Evolutionary conservation across 2,329 filamentous ascomycete species (phyloP), one percentile per base, ranked within the genome.

Genomic region (Sporothrix sp.): DNA sequence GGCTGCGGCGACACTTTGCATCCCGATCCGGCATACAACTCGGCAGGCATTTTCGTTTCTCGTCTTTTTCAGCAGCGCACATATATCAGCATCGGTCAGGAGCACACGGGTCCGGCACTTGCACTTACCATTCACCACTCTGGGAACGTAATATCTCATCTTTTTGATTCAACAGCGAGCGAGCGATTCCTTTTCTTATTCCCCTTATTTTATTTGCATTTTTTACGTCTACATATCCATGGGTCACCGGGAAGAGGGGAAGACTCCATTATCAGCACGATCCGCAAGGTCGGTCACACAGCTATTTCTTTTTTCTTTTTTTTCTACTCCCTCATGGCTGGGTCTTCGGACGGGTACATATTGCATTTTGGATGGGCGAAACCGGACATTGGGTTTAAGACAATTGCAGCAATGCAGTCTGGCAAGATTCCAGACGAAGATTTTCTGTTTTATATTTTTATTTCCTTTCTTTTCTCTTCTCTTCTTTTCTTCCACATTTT

Each of bases 341-440:
- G 74, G 68, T 70, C 68, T 68, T 61, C 69, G 68, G 68, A 68
- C 67, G 68, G 70, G 67, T 64, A 68, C 71, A 67, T 69, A 70
- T 67, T 72, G 72, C 73, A 74, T 76, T 73, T 72, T 68, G 70
- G 66, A 63, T 65, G 66, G 71, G 70, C 69, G 71, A 69, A 71
- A 66, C 69, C 68, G 68, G 69, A 66, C 68, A 68, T 68, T 67
- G 48, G 45, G 61, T 63, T 59, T 57, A 56, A 56, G 55, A 56
- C 48, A 50, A 30, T 27, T 42, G 55, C 55, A 56, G 55, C 55
- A 51, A 56, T 56, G 55, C 55, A 37, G 14, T 51, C 49, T 52
- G 52, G 54, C 47, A 37, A 54, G 50, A 48, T 28, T 45, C 51
- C 48, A 50, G 50, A 50, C 35, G 38, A 42, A 35, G 44, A 46